Conservation (phyloP, 2,329 filamentous ascomycete genomes). For the Waltergamsia citrina region DNA sequence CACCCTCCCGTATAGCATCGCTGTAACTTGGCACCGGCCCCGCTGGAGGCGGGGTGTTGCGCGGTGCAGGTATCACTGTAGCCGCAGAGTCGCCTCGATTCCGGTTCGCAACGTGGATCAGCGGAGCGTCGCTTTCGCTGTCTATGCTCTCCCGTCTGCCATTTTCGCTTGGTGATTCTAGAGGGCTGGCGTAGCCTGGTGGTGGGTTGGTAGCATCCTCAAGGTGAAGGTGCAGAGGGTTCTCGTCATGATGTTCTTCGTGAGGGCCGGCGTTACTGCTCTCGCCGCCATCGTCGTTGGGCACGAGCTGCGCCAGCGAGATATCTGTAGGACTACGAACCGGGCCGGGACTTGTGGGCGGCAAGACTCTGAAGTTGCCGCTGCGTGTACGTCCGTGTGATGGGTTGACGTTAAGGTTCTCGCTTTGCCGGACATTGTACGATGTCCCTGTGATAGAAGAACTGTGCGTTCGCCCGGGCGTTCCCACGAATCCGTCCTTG, state of each 20-base stretch:
- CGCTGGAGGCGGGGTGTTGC: slow-evolving; percentile 35
- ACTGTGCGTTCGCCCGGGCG: slow-evolving; percentile 33
- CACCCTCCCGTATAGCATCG: slow-evolving; percentile 55
- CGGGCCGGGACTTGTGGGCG: slow-evolving; percentile 80
- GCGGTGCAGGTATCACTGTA: slow-evolving; percentile 18
- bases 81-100: slow-evolving; percentile 40
- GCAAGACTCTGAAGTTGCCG: slow-evolving; percentile 65
- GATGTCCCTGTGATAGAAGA: slow-evolving; percentile 29
- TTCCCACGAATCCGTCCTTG: slow-evolving; percentile 42
- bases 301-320: slow-evolving; percentile 77
- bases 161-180: slow-evolving; percentile 44
- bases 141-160: slow-evolving; percentile 49
- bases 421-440: slow-evolving; percentile 27
- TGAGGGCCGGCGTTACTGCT: slow-evolving; percentile 18
- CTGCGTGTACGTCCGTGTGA: slow-evolving; percentile 67
- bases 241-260: slow-evolving; percentile 21
- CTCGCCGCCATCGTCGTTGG: slow-evolving; percentile 62
- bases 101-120: slow-evolving; percentile 41
- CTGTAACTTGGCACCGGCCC: slow-evolving; percentile 69
- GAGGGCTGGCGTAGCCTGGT: slow-evolving; percentile 63
- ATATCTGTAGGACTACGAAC: slow-evolving; percentile 91
- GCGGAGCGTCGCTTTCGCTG: slow-evolving; percentile 43
- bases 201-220: slow-evolving; percentile 53
- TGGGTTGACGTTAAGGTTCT: slow-evolving; percentile 20
- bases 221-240: slow-evolving; percentile 28